Base-by-base conservation (phyloP, 2,329 filamentous ascomycete species). In the Knufia fluminis region DNA sequence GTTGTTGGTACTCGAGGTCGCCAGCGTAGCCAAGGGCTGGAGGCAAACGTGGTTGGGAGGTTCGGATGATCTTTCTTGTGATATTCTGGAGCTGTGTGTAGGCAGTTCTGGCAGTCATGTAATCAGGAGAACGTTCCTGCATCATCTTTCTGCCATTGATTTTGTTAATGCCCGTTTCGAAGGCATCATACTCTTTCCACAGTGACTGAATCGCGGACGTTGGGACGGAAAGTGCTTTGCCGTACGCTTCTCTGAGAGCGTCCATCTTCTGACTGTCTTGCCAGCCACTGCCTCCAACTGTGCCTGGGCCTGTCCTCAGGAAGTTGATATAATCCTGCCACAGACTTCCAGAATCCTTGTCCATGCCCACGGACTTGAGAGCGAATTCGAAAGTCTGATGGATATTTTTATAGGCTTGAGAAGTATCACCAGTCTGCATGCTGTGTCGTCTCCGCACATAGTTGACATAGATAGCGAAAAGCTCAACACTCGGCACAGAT, bases 251-350 rank as follows among this genome's bases (percentile, higher is more conserved):
- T 52, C 92, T 83, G 46, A 98, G 70, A 58, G 86, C 75, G 60
- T 98, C 92, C 85, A 95, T 94, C 74, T 98, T 98, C 64, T 97
- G 92, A 68, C 91, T 86, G 63, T 97, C 92, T 67, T 97, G 90
- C 94, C 92, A 98, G 51, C 80, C 83, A 51, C 76, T 83, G 38
- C 91, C 92, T 22, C 90, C 91, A 51, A 92, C 79, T 51, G 81
- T 81, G 4, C 92, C 92, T 1, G 92, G 92, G 0, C 85, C 87
- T 33, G 80, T 86, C 63, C 89, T 90, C 66, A 97, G 80, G 63
- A 98, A 96, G 57, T 92, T 82, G 53, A 98, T 83, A 61, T 97
- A 97, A 57, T 98, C 92, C 52, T 85, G 80, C 92, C 92, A 98
- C 50, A 98, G 83, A 56, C 77, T 79, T 31, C 89, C 91, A 9